These are phyloP conservation scores for Melastoma candidum DNA, from an alignment of 441 rosid genomes.

Conservation along the genomic window DNA sequence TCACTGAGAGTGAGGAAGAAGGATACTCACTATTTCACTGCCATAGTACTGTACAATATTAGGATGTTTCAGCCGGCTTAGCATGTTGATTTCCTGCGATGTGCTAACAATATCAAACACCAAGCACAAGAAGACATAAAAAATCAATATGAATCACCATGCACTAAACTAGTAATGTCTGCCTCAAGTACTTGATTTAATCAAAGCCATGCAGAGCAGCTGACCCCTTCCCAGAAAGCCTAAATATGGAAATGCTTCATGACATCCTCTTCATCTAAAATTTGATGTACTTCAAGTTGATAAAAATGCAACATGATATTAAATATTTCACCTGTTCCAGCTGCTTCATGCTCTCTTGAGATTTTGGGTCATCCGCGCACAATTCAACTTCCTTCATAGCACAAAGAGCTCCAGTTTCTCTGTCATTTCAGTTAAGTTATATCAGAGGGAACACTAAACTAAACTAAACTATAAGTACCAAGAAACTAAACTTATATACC, in stretches of 20 bases:
- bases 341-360: conserved; percentile 75
- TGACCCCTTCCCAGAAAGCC: too few species aligned
- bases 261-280: neutral
- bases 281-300: neutral
- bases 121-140: neutral
- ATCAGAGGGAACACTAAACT: conserved; percentile 8
- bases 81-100: conserved; percentile 84
- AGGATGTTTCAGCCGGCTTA: conserved; percentile 84
- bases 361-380: conserved; percentile 83
- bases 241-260: too few species aligned
- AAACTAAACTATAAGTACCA: conserved; percentile 4
- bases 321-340: conserved; percentile 57
- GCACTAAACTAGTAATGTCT: neutral
- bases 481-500: conserved; percentile 27
- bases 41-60: conserved; percentile 98
- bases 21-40: conserved; percentile 78
- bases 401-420: conserved; percentile 89
- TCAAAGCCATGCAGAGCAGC: too few species aligned
- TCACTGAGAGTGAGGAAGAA: neutral
- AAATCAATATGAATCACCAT: neutral
- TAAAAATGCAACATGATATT: neutral
- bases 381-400: conserved; percentile 96
- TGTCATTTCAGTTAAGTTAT: conserved; percentile 19
- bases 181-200: neutral
- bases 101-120: conserved; percentile 11